phyloP scores from a whole-genome alignment of 2,329 filamentous ascomycete genomes.

The Aspergillus fructus region DNA sequence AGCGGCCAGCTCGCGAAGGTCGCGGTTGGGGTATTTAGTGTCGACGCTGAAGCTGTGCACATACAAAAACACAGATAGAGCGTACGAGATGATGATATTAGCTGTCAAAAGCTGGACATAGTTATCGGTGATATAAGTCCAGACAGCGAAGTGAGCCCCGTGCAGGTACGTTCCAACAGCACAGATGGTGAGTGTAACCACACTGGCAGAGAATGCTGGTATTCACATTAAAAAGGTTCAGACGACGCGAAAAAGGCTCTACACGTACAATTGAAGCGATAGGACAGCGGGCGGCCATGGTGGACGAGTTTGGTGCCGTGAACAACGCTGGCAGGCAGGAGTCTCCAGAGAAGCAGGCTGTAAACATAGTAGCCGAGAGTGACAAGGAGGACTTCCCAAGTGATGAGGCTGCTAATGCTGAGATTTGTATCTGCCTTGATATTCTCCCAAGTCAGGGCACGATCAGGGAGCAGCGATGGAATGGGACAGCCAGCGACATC shows the following conservation, averaged over 20 bases:
- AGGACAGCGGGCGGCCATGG: conserved; percentile 70
- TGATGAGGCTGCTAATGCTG: conserved; percentile 61
- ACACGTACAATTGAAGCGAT: conserved; percentile 68
- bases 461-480: conserved; percentile 71
- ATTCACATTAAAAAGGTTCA: neutral
- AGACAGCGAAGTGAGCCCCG: conserved; percentile 77
- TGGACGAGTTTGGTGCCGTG: conserved; percentile 65
- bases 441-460: conserved; percentile 64
- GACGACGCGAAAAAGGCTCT: neutral
- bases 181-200: conserved; percentile 65
- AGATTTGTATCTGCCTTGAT: conserved; percentile 69
- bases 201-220: conserved; percentile 68
- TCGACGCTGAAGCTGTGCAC: conserved; percentile 71
- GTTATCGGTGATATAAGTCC: conserved; percentile 88
- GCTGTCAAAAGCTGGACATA: conserved; percentile 78
- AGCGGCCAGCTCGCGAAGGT: conserved; percentile 72
- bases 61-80: conserved; percentile 74
- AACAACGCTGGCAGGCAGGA: conserved; percentile 69
- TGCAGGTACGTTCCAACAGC: conserved; percentile 70
- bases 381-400: conserved; percentile 57
- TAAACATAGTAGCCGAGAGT: conserved; percentile 73
- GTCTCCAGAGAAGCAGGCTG: conserved; percentile 67
- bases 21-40: conserved; percentile 58
- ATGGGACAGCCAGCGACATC: conserved; percentile 85
- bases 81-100: conserved; percentile 72